Evolutionary conservation across 176 grass and related monocot species (phyloP).

Genomic region (Musa itinerans): DNA sequence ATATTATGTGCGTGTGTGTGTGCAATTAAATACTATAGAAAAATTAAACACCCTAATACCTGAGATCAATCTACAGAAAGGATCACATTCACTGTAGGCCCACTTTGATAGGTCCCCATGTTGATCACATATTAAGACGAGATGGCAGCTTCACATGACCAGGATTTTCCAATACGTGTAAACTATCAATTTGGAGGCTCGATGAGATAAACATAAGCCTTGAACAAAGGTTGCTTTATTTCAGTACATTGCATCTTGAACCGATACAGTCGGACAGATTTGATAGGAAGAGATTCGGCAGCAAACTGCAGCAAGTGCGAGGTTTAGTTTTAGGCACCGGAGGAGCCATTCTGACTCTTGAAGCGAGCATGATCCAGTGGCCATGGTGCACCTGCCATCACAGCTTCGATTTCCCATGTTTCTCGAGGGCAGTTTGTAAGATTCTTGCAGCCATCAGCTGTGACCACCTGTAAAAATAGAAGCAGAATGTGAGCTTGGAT

Average conservation of each 20-base stretch:
- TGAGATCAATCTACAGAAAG: not conserved
- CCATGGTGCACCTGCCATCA: conserved; percentile 77
- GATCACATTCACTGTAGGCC: too few relatives aligned
- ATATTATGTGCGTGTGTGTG: not conserved
- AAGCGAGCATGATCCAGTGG: conserved; percentile 14
- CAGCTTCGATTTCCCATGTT: conserved; percentile 77
- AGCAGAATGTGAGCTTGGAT: not conserved
- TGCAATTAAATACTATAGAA: not conserved
- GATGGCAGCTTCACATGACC: too few relatives aligned
- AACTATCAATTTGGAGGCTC: too few relatives aligned
- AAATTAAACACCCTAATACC: not conserved
- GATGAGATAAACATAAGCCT: too few relatives aligned
- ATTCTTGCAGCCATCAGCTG: conserved; percentile 69
- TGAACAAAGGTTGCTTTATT: not conserved
- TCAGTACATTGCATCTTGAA: not conserved
- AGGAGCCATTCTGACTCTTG: not conserved
- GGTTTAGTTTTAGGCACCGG: not conserved
- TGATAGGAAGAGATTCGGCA: not conserved
- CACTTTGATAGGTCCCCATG: too few relatives aligned
- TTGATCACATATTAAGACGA: too few relatives aligned
- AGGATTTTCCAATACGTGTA: too few relatives aligned
- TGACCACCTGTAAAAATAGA: conserved; percentile 46
- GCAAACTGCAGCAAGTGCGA: not conserved
- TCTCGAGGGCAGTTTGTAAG: conserved; percentile 76
- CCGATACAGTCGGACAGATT: not conserved